Base-by-base conservation (phyloP, 176 grass and related monocot genomes). In the Zoysia japonica region DNA sequence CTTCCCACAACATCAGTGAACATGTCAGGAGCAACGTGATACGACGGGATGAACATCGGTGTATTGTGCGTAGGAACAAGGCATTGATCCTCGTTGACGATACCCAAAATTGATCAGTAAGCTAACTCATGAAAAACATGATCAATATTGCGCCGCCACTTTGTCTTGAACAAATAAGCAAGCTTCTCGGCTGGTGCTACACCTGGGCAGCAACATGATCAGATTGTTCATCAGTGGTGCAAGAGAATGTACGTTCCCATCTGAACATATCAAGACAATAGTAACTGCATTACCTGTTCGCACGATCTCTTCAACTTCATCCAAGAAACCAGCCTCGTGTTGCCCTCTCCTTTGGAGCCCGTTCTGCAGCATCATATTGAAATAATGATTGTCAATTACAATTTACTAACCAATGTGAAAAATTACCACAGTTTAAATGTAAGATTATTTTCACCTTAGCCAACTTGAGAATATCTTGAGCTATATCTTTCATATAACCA, bases 131-230 rank as follows among this genome's bases (percentile, higher is more conserved):
- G 53, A 47, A 88, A 88, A 71, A 88, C 89, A 2, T 72, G 82
- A 63, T 88, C 89, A 37, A 91, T 72, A 67, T 45, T 88, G 16
- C 62, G 15, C 68, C 79, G 68, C 89, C 89, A 91, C 72, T 83
- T 88, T 16, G 73, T 86, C 14, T 79, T 68, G 68, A 82, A 91
- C 9, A 85, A 67, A 60, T 82, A 73, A 9, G 85, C 43, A 68
- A 91, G 89, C 20, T 85, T 91, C 78, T 88, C 85, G 6, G 89
- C 85, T 36, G 83, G 90, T 62, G 86, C 86, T 43, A 88, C 80
- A 20, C 86, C 90, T 92, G 40, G 65, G 38, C 19, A n/a, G 2
- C n/a, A 45, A 45, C 3, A 45, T 3, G 3, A 4, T 3, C 16
- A 67, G 17, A 0, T 67, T 6, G 42, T 38, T 28, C 28, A 3